These are phyloP conservation scores for Trichoderma sp. DNA, from an alignment of 2,329 filamentous ascomycete genomes.

Conservation along the genomic window DNA sequence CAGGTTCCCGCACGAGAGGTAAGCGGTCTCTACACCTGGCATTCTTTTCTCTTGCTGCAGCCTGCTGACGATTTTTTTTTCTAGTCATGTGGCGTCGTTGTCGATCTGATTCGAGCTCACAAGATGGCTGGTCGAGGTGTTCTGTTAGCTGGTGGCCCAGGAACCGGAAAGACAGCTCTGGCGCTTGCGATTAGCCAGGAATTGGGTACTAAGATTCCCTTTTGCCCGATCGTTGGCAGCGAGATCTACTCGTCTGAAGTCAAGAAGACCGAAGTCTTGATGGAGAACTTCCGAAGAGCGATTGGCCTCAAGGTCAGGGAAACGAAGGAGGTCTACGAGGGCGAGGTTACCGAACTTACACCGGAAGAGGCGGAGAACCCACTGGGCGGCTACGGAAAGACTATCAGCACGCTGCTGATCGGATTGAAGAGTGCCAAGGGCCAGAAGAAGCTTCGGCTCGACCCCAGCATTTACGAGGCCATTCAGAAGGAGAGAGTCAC, in stretches of 20 bases:
- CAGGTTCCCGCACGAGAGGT: constrained; percentile 88
- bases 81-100: constrained; percentile 89
- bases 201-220: constrained; percentile 95
- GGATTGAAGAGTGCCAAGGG: constrained; percentile 93
- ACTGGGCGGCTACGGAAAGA: constrained; percentile 93
- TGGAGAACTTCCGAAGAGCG: constrained; percentile 98
- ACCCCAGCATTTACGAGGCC: constrained; percentile 98
- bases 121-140: constrained; percentile 97
- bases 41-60: neutral
- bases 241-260: constrained; percentile 98
- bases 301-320: constrained; percentile 97
- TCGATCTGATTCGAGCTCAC: constrained; percentile 91
- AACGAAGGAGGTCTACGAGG: constrained; percentile 99
- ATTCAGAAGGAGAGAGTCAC: constrained; percentile 98
- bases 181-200: constrained; percentile 96
- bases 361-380: constrained; percentile 98
- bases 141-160: constrained; percentile 87
- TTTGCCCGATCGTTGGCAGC: constrained; percentile 96
- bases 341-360: constrained; percentile 95
- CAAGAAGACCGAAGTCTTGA: constrained; percentile 98
- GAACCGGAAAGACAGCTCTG: constrained; percentile 95
- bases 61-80: neutral
- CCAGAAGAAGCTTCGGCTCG: constrained; percentile 94
- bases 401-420: constrained; percentile 92
- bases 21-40: constrained; percentile 27